A percentile compares a stretch with the other conserved stretches of the same genome.
Conservation (phyloP, 495 filamentous ascomycete genomes). For the Antarctomyces pellizariae region DNA sequence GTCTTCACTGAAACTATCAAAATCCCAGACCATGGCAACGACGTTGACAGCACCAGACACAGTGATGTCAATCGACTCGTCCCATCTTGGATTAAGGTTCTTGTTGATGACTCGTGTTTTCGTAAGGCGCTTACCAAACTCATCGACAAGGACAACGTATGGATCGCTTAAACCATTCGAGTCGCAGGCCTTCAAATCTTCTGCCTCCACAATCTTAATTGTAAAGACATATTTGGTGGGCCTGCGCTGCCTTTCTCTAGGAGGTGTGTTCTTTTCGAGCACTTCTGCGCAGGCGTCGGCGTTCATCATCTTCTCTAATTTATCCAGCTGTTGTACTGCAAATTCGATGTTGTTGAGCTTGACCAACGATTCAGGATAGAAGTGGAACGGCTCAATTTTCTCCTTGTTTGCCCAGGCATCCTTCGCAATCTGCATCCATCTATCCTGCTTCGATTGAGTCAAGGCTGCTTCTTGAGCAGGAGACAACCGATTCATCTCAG, state of each 20-base stretch:
- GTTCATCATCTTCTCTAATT: slow-evolving; percentile 68
- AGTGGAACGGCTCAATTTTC: slow-evolving; percentile 93
- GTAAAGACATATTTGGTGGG: slow-evolving; percentile 85
- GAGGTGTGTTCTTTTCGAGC: slow-evolving; percentile 33
- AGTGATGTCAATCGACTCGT: slow-evolving; percentile 89
- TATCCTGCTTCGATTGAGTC: slow-evolving; percentile 68
- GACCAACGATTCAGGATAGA: slow-evolving; percentile 86
- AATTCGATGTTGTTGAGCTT: slow-evolving; percentile 97
- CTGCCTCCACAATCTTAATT: slow-evolving; percentile 96
- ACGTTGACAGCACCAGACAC: slow-evolving; percentile 79
- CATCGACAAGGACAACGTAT: slow-evolving; percentile 89
- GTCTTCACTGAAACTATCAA: slow-evolving; percentile 91
- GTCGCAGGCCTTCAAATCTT: slow-evolving; percentile 94
- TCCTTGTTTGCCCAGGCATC: slow-evolving; percentile 89
- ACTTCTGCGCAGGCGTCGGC: slow-evolving; percentile 84
- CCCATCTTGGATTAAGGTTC: slow-evolving; percentile 90
- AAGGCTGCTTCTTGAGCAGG: slow-evolving; percentile 66
- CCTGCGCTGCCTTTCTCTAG: slow-evolving; percentile 31
- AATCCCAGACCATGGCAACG: slow-evolving; percentile 96
- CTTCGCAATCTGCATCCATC: slow-evolving; percentile 74
- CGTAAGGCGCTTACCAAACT: slow-evolving; percentile 91
- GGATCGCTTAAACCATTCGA: slow-evolving; percentile 87
- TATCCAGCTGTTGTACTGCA: slow-evolving; percentile 73
- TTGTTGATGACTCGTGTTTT: slow-evolving; percentile 85
- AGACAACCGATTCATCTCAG: slow-evolving; percentile 78